phyloP scores from a whole-genome alignment of 1,284 basidiomycete genomes.

The Amylostereum areolatum region DNA sequence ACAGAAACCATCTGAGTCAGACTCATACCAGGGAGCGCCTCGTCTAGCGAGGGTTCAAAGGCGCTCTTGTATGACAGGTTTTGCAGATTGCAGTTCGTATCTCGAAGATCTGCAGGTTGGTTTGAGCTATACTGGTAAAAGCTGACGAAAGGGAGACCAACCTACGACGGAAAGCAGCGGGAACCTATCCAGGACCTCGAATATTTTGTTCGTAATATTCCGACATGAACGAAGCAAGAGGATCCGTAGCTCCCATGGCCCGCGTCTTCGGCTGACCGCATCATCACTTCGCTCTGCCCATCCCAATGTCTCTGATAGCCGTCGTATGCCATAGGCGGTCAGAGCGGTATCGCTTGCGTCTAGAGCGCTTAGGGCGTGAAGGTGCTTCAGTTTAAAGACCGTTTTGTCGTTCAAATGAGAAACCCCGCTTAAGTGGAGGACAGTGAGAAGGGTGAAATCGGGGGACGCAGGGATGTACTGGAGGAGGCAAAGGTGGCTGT shows the following conservation, averaged over 20 bases:
- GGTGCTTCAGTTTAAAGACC: conserved; percentile 38
- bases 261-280: conserved; percentile 22
- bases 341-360: conserved; percentile 51
- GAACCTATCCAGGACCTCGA: conserved; percentile 35
- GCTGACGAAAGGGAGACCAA: conserved; percentile 21
- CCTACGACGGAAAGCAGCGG: conserved; percentile 53
- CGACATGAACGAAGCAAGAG: conserved; percentile 43
- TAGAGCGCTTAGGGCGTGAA: conserved; percentile 53
- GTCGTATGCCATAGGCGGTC: conserved; percentile 42
- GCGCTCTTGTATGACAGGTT: conserved; percentile 8
- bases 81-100: conserved; percentile 35
- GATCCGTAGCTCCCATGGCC: conserved; percentile 54
- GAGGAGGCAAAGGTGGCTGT: conserved; percentile 48
- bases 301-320: conserved; percentile 24
- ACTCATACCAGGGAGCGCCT: conserved; percentile 9
- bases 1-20: conserved; percentile 6
- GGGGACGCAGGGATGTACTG: conserved; percentile 48
- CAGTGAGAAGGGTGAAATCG: conserved; percentile 55
- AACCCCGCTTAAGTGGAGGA: conserved; percentile 51
- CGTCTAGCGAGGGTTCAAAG: conserved; percentile 16
- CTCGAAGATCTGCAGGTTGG: conserved; percentile 41
- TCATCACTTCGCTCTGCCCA: conserved; percentile 16
- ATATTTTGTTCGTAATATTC: conserved; percentile 34
- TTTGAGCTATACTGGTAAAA: not conserved
- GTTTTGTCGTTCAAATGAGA: conserved; percentile 48